These are phyloP conservation scores for Neurospora terricola DNA, from an alignment of 495 filamentous ascomycete genomes.

Conservation along the genomic window DNA sequence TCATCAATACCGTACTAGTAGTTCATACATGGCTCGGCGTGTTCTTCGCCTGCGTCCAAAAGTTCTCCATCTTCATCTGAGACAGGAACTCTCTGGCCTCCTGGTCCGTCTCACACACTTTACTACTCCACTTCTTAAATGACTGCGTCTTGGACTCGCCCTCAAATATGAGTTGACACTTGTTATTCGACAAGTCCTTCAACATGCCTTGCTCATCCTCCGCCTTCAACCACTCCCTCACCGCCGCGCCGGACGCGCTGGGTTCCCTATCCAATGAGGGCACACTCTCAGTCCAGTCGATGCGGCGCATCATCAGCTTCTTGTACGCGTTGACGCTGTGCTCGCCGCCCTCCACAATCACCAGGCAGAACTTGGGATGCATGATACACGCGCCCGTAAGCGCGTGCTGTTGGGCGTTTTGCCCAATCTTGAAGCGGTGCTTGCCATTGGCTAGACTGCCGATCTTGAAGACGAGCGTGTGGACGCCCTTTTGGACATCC, in stretches of 20 bases:
- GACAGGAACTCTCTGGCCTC: conserved; percentile 73
- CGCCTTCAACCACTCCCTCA: conserved; percentile 63
- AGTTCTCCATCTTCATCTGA: conserved; percentile 82
- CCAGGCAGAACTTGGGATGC: conserved; percentile 74
- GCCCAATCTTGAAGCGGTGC: conserved; percentile 84
- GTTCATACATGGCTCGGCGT: conserved; percentile 5
- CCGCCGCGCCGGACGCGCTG: conserved; percentile 25
- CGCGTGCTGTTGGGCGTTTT: conserved; percentile 79
- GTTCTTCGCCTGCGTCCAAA: conserved; percentile 87
- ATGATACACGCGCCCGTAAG: conserved; percentile 84
- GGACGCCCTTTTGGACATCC: conserved; percentile 77
- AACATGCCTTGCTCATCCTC: conserved; percentile 70
- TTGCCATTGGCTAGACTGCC: conserved; percentile 78
- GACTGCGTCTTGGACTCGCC: conserved; percentile 66
- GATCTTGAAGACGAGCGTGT: conserved; percentile 78
- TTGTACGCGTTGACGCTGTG: conserved; percentile 73
- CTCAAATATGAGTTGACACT: conserved; percentile 76
- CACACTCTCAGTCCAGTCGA: conserved; percentile 87
- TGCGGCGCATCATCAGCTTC: conserved; percentile 80
- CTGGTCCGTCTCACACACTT: conserved; percentile 79
- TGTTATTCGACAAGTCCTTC: conserved; percentile 71
- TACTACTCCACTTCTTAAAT: conserved; percentile 79
- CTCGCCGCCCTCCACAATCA: conserved; percentile 85
- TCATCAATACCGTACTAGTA: neutral
- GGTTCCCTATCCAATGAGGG: conserved; percentile 49